Evolutionary conservation across 2,329 filamentous ascomycete genomes (phyloP), one percentile per base, ranked within the genome.

Genomic region (Pseudogymnoascus sp.): DNA sequence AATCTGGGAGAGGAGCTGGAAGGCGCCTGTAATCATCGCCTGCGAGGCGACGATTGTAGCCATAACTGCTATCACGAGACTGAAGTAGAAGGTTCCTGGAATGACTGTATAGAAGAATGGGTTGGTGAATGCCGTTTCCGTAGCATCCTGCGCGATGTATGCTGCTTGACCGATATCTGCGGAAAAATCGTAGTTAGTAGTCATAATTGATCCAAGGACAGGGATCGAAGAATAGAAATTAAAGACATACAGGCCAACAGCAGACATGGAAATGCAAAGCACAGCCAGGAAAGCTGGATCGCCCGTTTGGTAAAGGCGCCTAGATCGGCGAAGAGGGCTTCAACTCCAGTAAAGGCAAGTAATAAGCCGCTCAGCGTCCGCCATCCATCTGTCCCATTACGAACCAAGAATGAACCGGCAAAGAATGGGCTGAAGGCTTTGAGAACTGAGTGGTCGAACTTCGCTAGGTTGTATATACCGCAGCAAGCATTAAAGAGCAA

Each of bases 31-130:
- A 60, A 92, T 91, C 76, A 92, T 88, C 8, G 89, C 89, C 67
- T 93, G 89, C 3, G 86, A 89, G 0, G 89, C 89, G 9, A 93
- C 88, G 67, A 92, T 84, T 25, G 88, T 87, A 3, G 88, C 87
- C 3, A 89, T 75, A 7, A 91, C 80, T 0, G 88, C 88, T 58
- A 91, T 75, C 2, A 92, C 79, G 28, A 93, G 76, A 62, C 82
- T 83, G 4, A 87, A 87, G 69, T 88, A 89, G 21, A 91, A 78
- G 69, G 83, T 86, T 3, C 87, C 87, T 0, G 83, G 83, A 0
- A 88, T 88, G 0, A 86, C 84, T 0, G 84, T 82, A 66, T 88
- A 83, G 76, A 89, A 93, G 71, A 93, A 91, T 0, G 90, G 89
- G 68, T 92, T 91, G 0, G 81, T 78, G 73, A 84, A 89, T 4